Percentiles rank a stretch among this genome's conserved stretches.
phyloP scores from a whole-genome alignment of 345 rosid species.

The Angophora floribunda region DNA sequence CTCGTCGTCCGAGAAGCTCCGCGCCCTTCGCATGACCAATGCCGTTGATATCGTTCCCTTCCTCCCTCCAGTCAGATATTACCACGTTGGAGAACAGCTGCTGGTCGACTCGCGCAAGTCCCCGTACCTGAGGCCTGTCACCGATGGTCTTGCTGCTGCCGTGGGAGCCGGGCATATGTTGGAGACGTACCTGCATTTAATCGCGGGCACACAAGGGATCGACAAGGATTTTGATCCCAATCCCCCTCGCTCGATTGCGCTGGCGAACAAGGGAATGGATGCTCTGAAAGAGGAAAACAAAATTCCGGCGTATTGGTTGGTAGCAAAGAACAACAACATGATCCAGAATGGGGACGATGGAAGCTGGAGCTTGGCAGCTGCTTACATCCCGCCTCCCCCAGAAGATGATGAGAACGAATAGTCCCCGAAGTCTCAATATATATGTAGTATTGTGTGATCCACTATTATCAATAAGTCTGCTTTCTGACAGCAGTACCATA shows the following conservation, averaged over 20 bases:
- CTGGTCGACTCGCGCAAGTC: slow-evolving; percentile 50
- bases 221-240: slow-evolving; percentile 31
- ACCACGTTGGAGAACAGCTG: slow-evolving; percentile 55
- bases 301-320: slow-evolving; percentile 47
- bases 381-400: not conserved
- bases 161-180: slow-evolving; percentile 30
- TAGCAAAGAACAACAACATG: slow-evolving; percentile 50
- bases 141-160: slow-evolving; percentile 11
- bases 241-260: slow-evolving; percentile 32
- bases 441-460: not conserved
- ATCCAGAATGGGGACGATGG: slow-evolving; percentile 13
- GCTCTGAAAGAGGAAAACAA: slow-evolving; percentile 13
- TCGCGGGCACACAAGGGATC: slow-evolving; percentile 60
- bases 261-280: slow-evolving; percentile 44
- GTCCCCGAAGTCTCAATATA: not conserved
- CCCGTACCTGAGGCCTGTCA: slow-evolving; percentile 14
- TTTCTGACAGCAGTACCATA: not conserved
- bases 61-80: slow-evolving; percentile 44
- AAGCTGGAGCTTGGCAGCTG: not conserved
- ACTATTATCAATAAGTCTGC: not conserved
- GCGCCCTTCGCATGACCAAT: slow-evolving; percentile 34
- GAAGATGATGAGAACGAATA: not conserved
- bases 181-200: slow-evolving; percentile 60
- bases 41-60: slow-evolving; percentile 48
- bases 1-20: slow-evolving; percentile 26